phyloP scores from a whole-genome alignment of 768 basidiomycete genomes.

The Amanita rimosa region DNA sequence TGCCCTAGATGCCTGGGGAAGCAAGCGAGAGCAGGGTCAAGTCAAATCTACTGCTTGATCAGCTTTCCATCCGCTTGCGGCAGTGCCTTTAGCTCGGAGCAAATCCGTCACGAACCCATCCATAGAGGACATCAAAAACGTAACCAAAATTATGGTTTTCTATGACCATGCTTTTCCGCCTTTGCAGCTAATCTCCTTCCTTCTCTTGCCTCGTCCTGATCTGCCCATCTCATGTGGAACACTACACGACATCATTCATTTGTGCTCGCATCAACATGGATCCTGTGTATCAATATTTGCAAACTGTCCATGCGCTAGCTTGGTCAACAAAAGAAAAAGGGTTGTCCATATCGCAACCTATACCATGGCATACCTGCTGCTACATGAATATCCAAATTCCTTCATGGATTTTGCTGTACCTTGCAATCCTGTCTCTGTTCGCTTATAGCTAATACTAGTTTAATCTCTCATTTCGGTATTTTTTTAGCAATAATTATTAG shows the following conservation, averaged over 20 bases:
- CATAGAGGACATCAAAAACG: not conserved
- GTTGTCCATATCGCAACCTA: not conserved
- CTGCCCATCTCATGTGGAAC: not conserved
- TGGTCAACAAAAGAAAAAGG: not conserved
- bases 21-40: not conserved
- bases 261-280: not conserved
- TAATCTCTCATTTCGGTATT: not conserved
- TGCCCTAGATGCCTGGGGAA: not conserved
- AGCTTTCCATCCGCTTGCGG: too few species aligned
- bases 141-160: too few species aligned
- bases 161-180: not conserved
- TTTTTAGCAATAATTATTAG: not conserved
- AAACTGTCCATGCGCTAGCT: not conserved
- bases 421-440: not conserved
- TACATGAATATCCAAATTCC: not conserved
- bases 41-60: not conserved
- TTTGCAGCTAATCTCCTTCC: too few species aligned
- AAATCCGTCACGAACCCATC: not conserved
- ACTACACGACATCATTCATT: not conserved
- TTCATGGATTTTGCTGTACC: not conserved
- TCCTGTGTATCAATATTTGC: not conserved
- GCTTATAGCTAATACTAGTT: not conserved
- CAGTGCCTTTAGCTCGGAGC: too few species aligned
- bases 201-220: not conserved
- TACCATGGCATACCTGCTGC: slow-evolving; percentile 1